phyloP scores from a whole-genome alignment of 2,329 filamentous ascomycete genomes.

The Penicillium sp. region DNA sequence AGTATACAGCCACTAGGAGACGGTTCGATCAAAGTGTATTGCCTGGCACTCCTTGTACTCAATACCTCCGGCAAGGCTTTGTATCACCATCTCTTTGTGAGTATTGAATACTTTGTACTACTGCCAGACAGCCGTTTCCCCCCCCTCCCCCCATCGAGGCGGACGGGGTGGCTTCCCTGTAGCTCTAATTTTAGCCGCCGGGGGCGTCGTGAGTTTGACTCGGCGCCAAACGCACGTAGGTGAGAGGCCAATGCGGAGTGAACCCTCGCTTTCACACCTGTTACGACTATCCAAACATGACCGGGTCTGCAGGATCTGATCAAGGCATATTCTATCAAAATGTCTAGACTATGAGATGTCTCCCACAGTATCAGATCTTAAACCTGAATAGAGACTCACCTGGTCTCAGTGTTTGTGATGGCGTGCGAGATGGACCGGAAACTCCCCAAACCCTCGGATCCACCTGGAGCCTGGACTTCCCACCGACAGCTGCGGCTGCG shows the following conservation, averaged over 20 bases:
- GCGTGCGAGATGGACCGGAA: conserved; percentile 8
- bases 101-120: conserved; percentile 5
- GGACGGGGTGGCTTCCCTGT: conserved; percentile 17
- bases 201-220: conserved; percentile 33
- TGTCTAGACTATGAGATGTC: neutral
- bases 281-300: neutral
- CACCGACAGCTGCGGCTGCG: conserved; percentile 8
- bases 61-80: neutral
- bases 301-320: neutral
- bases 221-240: conserved; percentile 41
- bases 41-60: neutral
- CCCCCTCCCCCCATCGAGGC: neutral
- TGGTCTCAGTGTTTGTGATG: neutral
- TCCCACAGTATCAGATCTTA: too few relatives aligned
- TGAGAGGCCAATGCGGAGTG: conserved; percentile 31
- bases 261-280: conserved; percentile 3
- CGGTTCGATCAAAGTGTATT: neutral
- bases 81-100: neutral
- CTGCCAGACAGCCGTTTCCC: neutral
- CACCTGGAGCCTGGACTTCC: conserved; percentile 12
- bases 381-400: neutral
- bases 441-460: conserved; percentile 3
- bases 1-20: neutral
- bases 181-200: conserved; percentile 47
- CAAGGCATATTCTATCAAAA: neutral